Base-by-base conservation (phyloP, 1,284 basidiomycete genomes). In the Cutaneotrichosporon dermatis region DNA sequence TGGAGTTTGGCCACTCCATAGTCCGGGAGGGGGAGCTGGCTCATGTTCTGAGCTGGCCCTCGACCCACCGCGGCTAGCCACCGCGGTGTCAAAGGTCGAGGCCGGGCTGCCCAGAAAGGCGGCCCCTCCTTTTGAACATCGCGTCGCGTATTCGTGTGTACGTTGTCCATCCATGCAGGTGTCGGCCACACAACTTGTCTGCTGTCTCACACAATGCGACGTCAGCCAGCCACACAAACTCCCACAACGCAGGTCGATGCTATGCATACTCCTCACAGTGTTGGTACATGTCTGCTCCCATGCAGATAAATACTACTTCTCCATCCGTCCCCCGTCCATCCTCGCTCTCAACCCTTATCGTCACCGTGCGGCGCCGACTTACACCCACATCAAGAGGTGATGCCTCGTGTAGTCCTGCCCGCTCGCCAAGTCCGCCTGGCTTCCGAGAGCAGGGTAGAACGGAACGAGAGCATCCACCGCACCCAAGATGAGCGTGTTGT, bases 391-490 rank as follows among this genome's bases (percentile, higher is more conserved):
- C 62, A 91, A 88, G 67, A 95, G 73, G 34, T 89, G 85, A 74
- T 92, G 89, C 60, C 89, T 84, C 69, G 89, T 89, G 78, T 90
- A 94, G 51, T 88, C 85, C 75, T 94, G 94, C 2, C 75, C 75
- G 10, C 62, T 55, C 75, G 89, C 86, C 51, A 91, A 86, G 78
- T 94, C 92, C 63, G 87, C 90, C 58, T 92, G 80, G 70, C 92
- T 90, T 4, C 88, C 84, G 12, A 94, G 79, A 71, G 93, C 90
- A 35, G 95, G 94, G 76, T 94, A 97, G 81, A 94, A 97, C n/a
- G 78, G 92, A 4, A 97, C 93, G 77, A 98, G 83, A 7, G 91
- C 86, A 72, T 97, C 93, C 51, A 86, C 79, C 1, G 92, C 88
- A 48, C 94, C 92, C 13, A 96, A 83, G 73, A 95, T 92, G 42